Conservation (phyloP, 768 basidiomycete genomes). For the Boletellus sp. region DNA sequence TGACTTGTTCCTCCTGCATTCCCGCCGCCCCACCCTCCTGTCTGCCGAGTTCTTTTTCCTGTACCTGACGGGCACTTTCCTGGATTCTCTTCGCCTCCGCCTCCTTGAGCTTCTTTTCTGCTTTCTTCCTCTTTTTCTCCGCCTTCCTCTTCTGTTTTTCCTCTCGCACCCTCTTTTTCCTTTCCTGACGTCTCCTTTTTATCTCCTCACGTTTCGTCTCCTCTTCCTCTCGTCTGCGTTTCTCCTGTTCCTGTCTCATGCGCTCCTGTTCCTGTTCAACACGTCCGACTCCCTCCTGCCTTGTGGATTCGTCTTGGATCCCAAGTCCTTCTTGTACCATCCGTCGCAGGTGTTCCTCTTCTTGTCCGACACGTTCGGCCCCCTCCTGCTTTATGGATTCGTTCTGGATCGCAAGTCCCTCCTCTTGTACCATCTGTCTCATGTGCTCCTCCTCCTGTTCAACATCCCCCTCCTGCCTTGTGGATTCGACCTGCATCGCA, state of each 20-base stretch:
- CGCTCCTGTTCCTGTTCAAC: not conserved
- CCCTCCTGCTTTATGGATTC: not conserved
- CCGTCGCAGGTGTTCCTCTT: not conserved
- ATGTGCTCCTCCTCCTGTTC: not conserved
- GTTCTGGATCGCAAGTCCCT: not conserved
- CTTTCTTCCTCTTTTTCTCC: not conserved
- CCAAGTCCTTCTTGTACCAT: not conserved
- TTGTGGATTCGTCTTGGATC: not conserved
- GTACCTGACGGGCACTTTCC: no score
- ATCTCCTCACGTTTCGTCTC: conserved; percentile 13
- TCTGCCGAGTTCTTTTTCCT: no score
- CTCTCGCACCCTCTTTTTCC: not conserved
- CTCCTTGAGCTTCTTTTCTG: not conserved
- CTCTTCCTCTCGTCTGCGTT: not conserved
- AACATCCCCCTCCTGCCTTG: not conserved
- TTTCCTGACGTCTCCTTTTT: not conserved
- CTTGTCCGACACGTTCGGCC: no score
- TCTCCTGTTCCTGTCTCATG: not conserved
- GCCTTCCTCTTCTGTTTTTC: not conserved
- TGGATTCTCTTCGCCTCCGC: no score
- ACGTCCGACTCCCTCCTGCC: no score
- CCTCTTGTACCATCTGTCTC: no score
- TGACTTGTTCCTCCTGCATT: no score
- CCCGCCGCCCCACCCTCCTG: no score
- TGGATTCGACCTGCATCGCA: not conserved